Evolutionary conservation across 2,329 filamentous ascomycete species (phyloP).

Genomic region (Colletotrichum sojae): DNA sequence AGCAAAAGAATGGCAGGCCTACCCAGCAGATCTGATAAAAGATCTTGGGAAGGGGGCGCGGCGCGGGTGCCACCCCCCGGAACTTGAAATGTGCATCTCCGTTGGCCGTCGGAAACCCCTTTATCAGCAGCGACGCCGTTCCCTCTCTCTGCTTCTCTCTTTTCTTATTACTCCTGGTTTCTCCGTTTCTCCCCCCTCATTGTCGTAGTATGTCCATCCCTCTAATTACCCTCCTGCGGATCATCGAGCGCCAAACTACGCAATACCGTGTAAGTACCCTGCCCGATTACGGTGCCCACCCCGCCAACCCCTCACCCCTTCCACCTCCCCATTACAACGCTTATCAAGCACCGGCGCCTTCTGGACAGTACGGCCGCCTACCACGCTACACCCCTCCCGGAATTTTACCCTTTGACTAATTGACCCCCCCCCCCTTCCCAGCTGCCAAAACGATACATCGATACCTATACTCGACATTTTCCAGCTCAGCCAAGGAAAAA

Average conservation of each 20-base stretch:
- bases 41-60: not conserved
- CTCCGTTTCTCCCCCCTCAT: too few species aligned
- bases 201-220: not conserved
- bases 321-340: slow-evolving; percentile 10
- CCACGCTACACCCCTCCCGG: slow-evolving; percentile 17
- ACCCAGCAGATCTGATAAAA: slow-evolving; percentile 20
- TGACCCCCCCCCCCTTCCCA: too few species aligned
- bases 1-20: not conserved
- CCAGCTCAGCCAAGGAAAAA: not conserved
- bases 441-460: too few species aligned
- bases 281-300: slow-evolving; percentile 34
- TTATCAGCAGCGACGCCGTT: not conserved
- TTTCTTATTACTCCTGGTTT: too few species aligned
- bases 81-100: slow-evolving; percentile 22
- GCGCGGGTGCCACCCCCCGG: not conserved
- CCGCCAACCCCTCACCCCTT: slow-evolving; percentile 40
- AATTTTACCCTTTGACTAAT: slow-evolving; percentile 37
- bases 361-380: slow-evolving; percentile 21
- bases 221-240: not conserved
- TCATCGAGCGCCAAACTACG: slow-evolving; percentile 18
- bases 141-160: not conserved
- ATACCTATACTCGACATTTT: too few species aligned
- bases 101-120: not conserved
- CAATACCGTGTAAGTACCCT: slow-evolving; percentile 28
- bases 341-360: slow-evolving; percentile 32